phyloP scores from a whole-genome alignment of 352 stramenopile species.

The Phytophthora vignae region DNA sequence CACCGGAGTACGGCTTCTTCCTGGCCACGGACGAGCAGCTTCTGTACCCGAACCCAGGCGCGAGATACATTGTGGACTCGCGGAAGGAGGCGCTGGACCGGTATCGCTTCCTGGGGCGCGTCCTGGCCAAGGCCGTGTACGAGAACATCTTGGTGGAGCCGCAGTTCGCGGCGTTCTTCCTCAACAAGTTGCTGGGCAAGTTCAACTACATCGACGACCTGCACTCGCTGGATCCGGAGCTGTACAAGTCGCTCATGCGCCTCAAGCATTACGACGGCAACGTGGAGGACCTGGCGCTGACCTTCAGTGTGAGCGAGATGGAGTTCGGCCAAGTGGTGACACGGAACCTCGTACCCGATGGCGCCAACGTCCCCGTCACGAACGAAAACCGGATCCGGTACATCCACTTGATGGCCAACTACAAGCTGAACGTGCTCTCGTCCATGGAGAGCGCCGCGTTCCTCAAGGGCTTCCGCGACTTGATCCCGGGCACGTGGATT shows the following conservation, averaged over 20 bases:
- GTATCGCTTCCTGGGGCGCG: slow-evolving; percentile 95
- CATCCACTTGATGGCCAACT: slow-evolving; percentile 96
- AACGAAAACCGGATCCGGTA: slow-evolving; percentile 96
- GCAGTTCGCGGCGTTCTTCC: slow-evolving; percentile 97
- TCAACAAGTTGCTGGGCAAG: slow-evolving; percentile 95
- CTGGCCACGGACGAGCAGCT: slow-evolving; percentile 78
- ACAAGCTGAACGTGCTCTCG: slow-evolving; percentile 95
- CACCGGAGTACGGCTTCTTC: slow-evolving; percentile 85
- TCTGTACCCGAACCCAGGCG: slow-evolving; percentile 96
- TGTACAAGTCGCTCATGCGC: slow-evolving; percentile 97
- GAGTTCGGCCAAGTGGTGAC: slow-evolving; percentile 76
- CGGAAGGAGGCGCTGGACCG: slow-evolving; percentile 88
- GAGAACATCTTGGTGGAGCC: slow-evolving; percentile 97
- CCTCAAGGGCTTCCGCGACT: slow-evolving; percentile 74
- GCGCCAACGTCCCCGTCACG: slow-evolving; percentile 90
- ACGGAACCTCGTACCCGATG: slow-evolving; percentile 85
- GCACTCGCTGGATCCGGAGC: slow-evolving; percentile 92
- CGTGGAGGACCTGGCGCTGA: slow-evolving; percentile 93
- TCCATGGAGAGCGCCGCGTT: slow-evolving; percentile 68
- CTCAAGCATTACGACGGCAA: slow-evolving; percentile 95
- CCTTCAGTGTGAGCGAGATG: slow-evolving; percentile 91
- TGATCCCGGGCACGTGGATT: slow-evolving; percentile 81
- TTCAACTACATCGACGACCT: slow-evolving; percentile 94
- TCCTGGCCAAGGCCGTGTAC: slow-evolving; percentile 96
- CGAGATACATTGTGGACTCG: slow-evolving; percentile 71